Percentiles rank a stretch among this genome's conserved stretches.
These are phyloP conservation scores for Acacia acuminata DNA, from an alignment of 306 rosid species.

Conservation along the genomic window DNA sequence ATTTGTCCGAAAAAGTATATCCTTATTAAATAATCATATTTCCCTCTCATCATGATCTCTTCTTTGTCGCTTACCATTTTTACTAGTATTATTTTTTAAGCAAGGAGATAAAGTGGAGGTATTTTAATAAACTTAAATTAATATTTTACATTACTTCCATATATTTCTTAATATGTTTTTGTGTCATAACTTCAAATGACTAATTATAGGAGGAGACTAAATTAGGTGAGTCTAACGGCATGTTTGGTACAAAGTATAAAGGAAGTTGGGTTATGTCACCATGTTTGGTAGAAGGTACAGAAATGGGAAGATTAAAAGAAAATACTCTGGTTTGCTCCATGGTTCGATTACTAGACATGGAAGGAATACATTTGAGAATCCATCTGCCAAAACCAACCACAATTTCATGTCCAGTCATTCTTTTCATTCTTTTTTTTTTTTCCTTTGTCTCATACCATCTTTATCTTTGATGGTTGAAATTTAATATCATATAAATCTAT, in stretches of 20 bases:
- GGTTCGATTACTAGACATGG: neutral
- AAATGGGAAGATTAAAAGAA: neutral
- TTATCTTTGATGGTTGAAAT: too few relatives aligned
- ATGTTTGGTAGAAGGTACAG: neutral
- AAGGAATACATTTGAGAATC: neutral
- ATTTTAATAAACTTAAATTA: neutral
- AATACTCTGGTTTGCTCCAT: neutral
- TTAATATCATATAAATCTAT: too few relatives aligned
- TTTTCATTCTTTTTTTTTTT: neutral
- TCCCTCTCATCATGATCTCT: neutral
- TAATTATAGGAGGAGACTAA: neutral
- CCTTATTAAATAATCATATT: neutral
- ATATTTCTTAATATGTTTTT: too few relatives aligned
- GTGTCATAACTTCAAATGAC: neutral
- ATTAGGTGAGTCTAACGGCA: neutral
- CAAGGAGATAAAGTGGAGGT: neutral
- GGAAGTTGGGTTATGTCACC: neutral
- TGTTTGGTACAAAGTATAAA: neutral
- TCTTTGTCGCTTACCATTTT: neutral
- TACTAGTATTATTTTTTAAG: neutral
- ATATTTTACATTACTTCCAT: neutral
- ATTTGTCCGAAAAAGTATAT: too few relatives aligned
- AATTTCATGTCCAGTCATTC: too few relatives aligned
- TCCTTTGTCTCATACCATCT: neutral
- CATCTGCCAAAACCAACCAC: neutral